phyloP scores from a whole-genome alignment of 2,329 filamentous ascomycete species.

The Sarocladiaceae sp. region DNA sequence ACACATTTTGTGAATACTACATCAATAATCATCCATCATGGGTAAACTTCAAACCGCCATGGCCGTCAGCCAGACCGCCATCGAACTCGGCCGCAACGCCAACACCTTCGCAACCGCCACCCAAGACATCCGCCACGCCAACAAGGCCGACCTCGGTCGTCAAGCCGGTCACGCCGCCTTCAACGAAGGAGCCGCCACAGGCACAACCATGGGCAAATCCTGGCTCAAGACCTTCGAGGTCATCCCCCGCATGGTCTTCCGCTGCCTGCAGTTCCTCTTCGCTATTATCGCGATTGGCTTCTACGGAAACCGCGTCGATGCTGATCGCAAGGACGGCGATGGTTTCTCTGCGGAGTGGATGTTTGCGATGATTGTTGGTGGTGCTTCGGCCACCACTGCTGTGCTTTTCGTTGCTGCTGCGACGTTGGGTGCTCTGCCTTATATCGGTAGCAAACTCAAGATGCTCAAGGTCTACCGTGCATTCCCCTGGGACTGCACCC shows the following conservation, averaged over 20 bases:
- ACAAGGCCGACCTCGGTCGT: constrained; percentile 29
- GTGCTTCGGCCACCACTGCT: constrained; percentile 48
- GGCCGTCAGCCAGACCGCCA: constrained; percentile 28
- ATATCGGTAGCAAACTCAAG: constrained; percentile 27
- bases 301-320: constrained; percentile 59
- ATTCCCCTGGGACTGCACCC: constrained; percentile 39
- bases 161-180: constrained; percentile 27
- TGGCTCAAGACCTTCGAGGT: constrained; percentile 42
- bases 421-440: constrained; percentile 29
- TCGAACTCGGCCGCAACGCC: constrained; percentile 26
- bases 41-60: constrained; percentile 24
- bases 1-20: constrained; percentile 1
- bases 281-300: constrained; percentile 65
- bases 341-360: constrained; percentile 54
- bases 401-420: constrained; percentile 35
- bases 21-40: constrained; percentile 17
- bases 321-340: constrained; percentile 30
- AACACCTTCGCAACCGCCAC: constrained; percentile 22
- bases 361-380: constrained; percentile 58
- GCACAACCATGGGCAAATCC: constrained; percentile 39
- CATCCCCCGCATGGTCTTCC: constrained; percentile 48
- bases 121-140: constrained; percentile 25
- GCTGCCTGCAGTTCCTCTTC: constrained; percentile 66
- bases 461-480: constrained; percentile 36
- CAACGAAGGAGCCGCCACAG: constrained; percentile 28